These are phyloP conservation scores for Lignosus rhinocerotis DNA, from an alignment of 1,284 basidiomycete species.

Conservation along the genomic window DNA sequence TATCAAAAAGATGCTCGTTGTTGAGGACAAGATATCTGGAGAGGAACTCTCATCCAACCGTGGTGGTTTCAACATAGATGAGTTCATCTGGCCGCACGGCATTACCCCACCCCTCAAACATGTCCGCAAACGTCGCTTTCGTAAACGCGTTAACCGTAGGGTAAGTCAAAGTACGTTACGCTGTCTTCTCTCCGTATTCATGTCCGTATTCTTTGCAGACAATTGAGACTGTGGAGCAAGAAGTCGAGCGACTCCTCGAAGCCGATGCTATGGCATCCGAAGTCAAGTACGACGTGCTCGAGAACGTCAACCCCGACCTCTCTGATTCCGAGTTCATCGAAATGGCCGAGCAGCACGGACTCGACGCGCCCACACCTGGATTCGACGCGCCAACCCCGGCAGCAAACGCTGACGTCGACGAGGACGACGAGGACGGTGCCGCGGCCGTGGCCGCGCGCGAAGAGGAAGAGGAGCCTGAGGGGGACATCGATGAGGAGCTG, in stretches of 20 bases:
- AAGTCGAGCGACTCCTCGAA: slow-evolving; percentile 89
- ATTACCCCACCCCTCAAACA: slow-evolving; percentile 93
- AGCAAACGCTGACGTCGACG: slow-evolving; percentile 55
- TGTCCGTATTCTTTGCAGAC: slow-evolving; percentile 47
- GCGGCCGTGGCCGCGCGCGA: slow-evolving; percentile 53
- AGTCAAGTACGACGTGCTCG: slow-evolving; percentile 79
- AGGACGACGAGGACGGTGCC: slow-evolving; percentile 50
- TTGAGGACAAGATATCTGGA: slow-evolving; percentile 74
- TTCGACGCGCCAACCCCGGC: slow-evolving; percentile 32
- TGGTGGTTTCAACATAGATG: slow-evolving; percentile 85
- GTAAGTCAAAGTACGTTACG: slow-evolving; percentile 43
- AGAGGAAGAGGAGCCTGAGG: slow-evolving; percentile 67
- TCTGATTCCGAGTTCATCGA: slow-evolving; percentile 86
- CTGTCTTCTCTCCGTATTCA: background rate
- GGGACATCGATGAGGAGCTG: slow-evolving; percentile 78
- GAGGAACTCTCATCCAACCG: slow-evolving; percentile 61
- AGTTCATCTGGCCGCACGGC: slow-evolving; percentile 97
- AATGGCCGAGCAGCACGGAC: slow-evolving; percentile 46
- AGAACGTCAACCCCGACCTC: slow-evolving; percentile 85
- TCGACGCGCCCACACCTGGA: slow-evolving; percentile 60
- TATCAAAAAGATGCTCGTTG: slow-evolving; percentile 76
- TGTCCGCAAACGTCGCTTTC: slow-evolving; percentile 90
- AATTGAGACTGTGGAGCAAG: slow-evolving; percentile 96
- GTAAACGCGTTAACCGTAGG: slow-evolving; percentile 84
- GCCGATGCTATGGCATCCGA: slow-evolving; percentile 83